Percentiles rank a stretch among this genome's conserved stretches.
Evolutionary conservation across 2,329 filamentous ascomycete species (phyloP).

Genomic region (Fusarium sp.): DNA sequence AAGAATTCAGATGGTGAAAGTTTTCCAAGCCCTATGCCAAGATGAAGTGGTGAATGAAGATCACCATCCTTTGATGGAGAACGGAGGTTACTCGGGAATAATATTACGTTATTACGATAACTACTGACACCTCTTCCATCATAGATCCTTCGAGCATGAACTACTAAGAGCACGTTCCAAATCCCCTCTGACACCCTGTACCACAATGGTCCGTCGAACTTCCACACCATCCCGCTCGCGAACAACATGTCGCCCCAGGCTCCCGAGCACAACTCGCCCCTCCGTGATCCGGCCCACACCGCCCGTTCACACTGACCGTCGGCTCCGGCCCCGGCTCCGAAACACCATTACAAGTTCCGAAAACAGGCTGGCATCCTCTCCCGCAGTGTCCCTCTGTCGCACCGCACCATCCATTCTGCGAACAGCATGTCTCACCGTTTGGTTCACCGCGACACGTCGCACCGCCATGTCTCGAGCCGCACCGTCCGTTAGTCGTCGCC

Average conservation of each 20-base stretch:
- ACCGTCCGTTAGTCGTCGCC: constrained; percentile 44
- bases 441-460: constrained; percentile 43
- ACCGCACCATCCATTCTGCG: constrained; percentile 55
- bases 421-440: constrained; percentile 44
- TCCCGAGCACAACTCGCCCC: constrained; percentile 47
- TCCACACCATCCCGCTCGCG: constrained; percentile 56
- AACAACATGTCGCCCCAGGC: constrained; percentile 51
- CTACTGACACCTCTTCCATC: neutral
- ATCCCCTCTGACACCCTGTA: constrained; percentile 56
- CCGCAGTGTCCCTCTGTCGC: constrained; percentile 58
- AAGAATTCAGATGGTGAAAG: neutral
- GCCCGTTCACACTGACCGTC: constrained; percentile 41
- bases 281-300: constrained; percentile 49
- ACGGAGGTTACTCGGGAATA: constrained; percentile 4
- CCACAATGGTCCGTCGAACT: constrained; percentile 58
- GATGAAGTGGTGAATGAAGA: neutral
- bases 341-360: constrained; percentile 47
- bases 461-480: constrained; percentile 42
- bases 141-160: neutral
- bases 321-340: constrained; percentile 36
- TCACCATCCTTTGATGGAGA: constrained; percentile 6
- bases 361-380: constrained; percentile 57
- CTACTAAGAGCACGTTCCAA: constrained; percentile 47
- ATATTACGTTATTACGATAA: constrained; percentile 17
- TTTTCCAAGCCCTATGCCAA: neutral